phyloP scores from a whole-genome alignment of 768 basidiomycete genomes.

The Sutorius australiensis region DNA sequence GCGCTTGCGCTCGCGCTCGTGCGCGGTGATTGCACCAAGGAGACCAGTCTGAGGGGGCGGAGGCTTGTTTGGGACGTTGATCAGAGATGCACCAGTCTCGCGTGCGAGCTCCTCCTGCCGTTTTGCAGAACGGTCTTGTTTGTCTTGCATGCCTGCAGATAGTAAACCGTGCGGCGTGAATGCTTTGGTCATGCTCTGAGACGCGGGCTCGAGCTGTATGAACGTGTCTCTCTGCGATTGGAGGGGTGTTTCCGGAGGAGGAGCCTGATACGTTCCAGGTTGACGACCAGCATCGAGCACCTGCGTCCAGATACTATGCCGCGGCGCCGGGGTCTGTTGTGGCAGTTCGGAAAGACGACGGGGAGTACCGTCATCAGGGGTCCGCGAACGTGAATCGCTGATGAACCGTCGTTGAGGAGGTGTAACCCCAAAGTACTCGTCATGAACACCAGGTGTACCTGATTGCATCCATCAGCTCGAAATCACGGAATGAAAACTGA shows the following conservation, averaged over 20 bases:
- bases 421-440: slow-evolving; percentile 37
- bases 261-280: slow-evolving; percentile 37
- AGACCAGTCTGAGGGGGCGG: slow-evolving; percentile 94
- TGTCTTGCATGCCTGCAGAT: slow-evolving; percentile 92
- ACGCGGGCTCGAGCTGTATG: slow-evolving; percentile 69
- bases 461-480: slow-evolving; percentile 5
- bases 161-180: slow-evolving; percentile 94
- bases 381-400: slow-evolving; percentile 55
- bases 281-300: slow-evolving; percentile 70
- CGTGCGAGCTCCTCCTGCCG: slow-evolving; percentile 91
- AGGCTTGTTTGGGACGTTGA: slow-evolving; percentile 95
- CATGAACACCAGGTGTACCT: slow-evolving; percentile 38
- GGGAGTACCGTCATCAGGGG: slow-evolving; percentile 54
- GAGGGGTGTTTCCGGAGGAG: slow-evolving; percentile 33
- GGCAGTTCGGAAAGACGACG: slow-evolving; percentile 56
- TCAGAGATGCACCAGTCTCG: slow-evolving; percentile 85
- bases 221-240: slow-evolving; percentile 48
- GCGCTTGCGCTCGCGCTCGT: slow-evolving; percentile 90
- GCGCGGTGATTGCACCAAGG: slow-evolving; percentile 92
- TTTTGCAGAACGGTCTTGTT: slow-evolving; percentile 93
- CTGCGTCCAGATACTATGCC: slow-evolving; percentile 84
- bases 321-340: slow-evolving; percentile 37
- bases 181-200: slow-evolving; percentile 83
- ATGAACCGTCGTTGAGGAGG: slow-evolving; percentile 45
- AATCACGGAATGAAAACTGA: neutral